Evolutionary conservation across 192 early-diverging fungal species (phyloP).

Genomic region (Dimargaris cristalligena): DNA sequence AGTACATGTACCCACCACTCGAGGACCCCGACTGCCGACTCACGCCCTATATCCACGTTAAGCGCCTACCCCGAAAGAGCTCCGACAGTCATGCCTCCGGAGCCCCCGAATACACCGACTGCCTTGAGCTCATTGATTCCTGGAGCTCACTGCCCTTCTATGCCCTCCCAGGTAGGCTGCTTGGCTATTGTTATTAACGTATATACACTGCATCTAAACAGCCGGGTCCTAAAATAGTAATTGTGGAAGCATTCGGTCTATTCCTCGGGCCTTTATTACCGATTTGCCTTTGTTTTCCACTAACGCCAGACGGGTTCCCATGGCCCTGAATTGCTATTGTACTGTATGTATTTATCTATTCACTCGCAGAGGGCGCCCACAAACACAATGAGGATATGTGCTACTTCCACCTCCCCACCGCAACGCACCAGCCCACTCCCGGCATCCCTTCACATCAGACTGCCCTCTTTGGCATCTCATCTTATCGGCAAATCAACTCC

Average conservation of each 20-base stretch:
- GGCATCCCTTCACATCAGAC: background rate
- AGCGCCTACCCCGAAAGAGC: background rate
- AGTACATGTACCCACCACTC: slow-evolving; percentile 9
- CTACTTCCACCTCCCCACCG: slow-evolving; percentile 8
- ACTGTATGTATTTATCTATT: no score
- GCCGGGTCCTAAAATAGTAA: no score
- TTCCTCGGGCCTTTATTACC: no score
- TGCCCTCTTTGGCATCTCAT: slow-evolving; percentile 4
- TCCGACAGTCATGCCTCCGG: background rate
- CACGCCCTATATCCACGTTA: background rate
- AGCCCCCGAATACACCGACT: background rate
- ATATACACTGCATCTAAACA: no score
- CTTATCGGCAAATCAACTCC: slow-evolving; percentile 9
- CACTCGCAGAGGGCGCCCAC: slow-evolving; percentile 10
- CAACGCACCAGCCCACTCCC: background rate
- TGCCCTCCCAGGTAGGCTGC: slow-evolving; percentile 8
- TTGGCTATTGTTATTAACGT: no score
- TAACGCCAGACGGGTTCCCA: no score
- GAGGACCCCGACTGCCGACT: background rate
- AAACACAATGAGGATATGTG: slow-evolving; percentile 6
- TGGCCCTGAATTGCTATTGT: no score
- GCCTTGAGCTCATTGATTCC: background rate
- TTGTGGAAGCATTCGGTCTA: no score
- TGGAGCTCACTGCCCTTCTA: slow-evolving; percentile 9
- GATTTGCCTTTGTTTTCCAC: no score